Base-by-base conservation (phyloP, 345 rosid species). In the Noccaea bulbosa region DNA sequence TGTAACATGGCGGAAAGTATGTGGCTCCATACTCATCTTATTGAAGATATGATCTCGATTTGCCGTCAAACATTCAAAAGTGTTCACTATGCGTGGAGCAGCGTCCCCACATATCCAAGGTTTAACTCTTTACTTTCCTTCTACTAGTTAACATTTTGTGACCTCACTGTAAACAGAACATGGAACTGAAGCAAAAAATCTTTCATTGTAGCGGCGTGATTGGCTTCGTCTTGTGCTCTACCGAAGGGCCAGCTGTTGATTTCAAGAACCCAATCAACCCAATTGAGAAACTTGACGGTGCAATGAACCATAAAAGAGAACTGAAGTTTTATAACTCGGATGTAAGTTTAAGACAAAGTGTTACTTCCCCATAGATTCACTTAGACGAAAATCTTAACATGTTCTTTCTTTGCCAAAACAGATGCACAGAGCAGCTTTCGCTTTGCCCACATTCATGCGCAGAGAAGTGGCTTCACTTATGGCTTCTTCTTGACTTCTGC, bases 21-120 rank as follows among this genome's bases (percentile, higher is more conserved):
- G 92, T 91, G 99, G 99, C 99, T 94, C 17, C 99, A 91, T 73
- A 91, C 97, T 5, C 97, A 94, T 82, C 90, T 94, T 64, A 87
- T 94, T 61, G 79, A 94, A 78, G 93, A 87, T 53, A 87, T 92
- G 92, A 80, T 94, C 52, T 73, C 86, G 22, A 79, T 85, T 33
- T 91, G 98, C 64, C 79, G 71, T 22, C 90, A 85, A 78, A 88
- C 83, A 59, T 94, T 94, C 80, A 91, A 84, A 74, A 95, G 84
- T 48, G 93, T 94, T 30, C 89, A 81, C 24, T 94, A 94, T 79
- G 99, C 98, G 7, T 94, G 99, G 98, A 74, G 98, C 49, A 91
- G 89, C 73, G 96, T 94, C 72, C 99, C 99, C 12, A 89, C 98
- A 41, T 94, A 88, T 84, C 99, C 98, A 70, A 94, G 99, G 98